Evolutionary conservation across 2,329 filamentous ascomycete species (phyloP).

Genomic region (Leptographium radiaticola): DNA sequence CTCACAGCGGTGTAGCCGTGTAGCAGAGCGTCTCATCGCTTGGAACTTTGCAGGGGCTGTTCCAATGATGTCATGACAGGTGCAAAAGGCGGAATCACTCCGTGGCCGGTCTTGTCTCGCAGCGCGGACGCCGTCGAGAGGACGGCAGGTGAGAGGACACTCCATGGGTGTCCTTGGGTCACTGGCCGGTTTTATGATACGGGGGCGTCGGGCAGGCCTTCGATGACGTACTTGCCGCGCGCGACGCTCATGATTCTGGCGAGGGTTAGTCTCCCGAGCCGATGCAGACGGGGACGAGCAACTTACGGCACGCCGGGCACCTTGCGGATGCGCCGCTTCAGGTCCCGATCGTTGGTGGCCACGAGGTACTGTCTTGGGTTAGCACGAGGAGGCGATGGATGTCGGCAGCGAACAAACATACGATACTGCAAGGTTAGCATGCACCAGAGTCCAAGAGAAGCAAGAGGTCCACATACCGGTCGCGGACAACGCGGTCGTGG

Average conservation of each 20-base stretch:
- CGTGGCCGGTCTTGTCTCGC: no score
- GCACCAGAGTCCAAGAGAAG: slow-evolving; percentile 21
- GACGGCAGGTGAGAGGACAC: no score
- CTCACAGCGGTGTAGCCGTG: no score
- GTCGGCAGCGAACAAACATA: slow-evolving; percentile 15
- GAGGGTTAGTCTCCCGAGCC: not conserved
- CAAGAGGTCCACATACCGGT: slow-evolving; percentile 21
- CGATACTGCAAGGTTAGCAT: slow-evolving; percentile 24
- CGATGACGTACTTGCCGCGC: slow-evolving; percentile 86
- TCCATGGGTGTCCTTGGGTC: no score
- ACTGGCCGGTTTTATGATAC: slow-evolving; percentile 24
- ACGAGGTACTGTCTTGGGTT: slow-evolving; percentile 10
- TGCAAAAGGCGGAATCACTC: no score
- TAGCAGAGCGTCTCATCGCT: no score
- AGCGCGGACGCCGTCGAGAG: no score
- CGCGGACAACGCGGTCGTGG: slow-evolving; percentile 59
- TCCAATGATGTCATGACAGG: no score
- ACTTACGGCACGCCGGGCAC: slow-evolving; percentile 46
- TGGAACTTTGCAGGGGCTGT: no score
- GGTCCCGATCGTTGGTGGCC: slow-evolving; percentile 54
- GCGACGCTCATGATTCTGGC: slow-evolving; percentile 60
- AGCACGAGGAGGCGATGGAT: not conserved
- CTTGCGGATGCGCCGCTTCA: slow-evolving; percentile 76
- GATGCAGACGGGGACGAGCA: not conserved
- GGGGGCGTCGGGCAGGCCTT: slow-evolving; percentile 75